These are phyloP conservation scores for Pseudozyma tsukubaensis DNA, from an alignment of 1,284 basidiomycete genomes.

Conservation along the genomic window DNA sequence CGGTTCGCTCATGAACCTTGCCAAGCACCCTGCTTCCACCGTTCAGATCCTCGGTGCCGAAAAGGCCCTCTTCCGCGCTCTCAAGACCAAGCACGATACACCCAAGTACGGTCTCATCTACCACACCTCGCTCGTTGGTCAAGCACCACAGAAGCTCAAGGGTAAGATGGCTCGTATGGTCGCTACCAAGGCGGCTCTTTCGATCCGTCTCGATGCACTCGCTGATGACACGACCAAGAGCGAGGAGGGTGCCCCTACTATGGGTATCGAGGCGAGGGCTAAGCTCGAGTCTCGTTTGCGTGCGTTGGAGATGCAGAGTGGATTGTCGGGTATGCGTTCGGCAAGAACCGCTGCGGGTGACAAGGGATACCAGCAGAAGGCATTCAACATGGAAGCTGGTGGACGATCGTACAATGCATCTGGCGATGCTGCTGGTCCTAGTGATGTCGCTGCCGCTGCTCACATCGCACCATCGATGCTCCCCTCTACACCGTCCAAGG, in stretches of 20 bases:
- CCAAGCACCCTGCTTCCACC: constrained; percentile 97
- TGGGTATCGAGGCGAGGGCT: constrained; percentile 90
- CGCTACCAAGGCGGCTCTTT: constrained; percentile 89
- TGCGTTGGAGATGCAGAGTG: constrained; percentile 76
- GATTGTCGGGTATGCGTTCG: constrained; percentile 50
- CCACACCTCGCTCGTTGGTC: constrained; percentile 88
- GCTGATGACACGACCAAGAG: constrained; percentile 92
- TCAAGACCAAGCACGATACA: constrained; percentile 99
- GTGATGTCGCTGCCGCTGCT: constrained; percentile 43
- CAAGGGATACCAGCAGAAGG: constrained; percentile 64
- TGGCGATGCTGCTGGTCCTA: constrained; percentile 59
- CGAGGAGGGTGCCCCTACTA: constrained; percentile 79
- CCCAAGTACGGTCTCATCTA: constrained; percentile 98
- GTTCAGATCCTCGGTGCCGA: constrained; percentile 98
- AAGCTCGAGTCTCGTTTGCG: constrained; percentile 95
- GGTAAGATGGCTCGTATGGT: constrained; percentile 99
- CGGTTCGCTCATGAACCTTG: constrained; percentile 89
- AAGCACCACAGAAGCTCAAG: constrained; percentile 97
- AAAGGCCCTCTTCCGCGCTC: constrained; percentile 95
- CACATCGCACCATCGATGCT: constrained; percentile 68
- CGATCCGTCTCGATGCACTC: constrained; percentile 94
- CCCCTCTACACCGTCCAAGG: constrained; percentile 70
- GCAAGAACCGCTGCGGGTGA: constrained; percentile 49
- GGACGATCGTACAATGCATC: constrained; percentile 64
- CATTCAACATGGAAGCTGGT: constrained; percentile 59